Evolutionary conservation across 1,284 basidiomycete species (phyloP).

Genomic region (Sporisorium scitamineum): DNA sequence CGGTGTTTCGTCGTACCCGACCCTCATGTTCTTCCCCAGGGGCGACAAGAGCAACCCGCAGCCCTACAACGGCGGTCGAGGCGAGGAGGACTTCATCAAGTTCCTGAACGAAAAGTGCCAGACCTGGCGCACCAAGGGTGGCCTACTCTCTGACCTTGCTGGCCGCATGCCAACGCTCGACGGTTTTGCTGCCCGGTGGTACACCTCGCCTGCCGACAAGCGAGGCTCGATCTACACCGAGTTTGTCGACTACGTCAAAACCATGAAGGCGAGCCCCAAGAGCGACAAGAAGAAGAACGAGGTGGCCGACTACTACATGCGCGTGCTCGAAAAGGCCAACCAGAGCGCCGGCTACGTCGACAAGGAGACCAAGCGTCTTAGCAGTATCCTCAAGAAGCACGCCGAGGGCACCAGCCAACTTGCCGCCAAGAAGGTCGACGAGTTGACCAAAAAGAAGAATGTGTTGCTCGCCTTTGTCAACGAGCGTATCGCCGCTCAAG

Average conservation of each 20-base stretch:
- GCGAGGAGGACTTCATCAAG: constrained; percentile 76
- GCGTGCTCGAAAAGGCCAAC: constrained; percentile 87
- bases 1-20: constrained; percentile 81
- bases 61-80: constrained; percentile 78
- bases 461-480: constrained; percentile 80
- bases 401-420: constrained; percentile 72
- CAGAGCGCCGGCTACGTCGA: constrained; percentile 80
- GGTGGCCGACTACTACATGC: constrained; percentile 82
- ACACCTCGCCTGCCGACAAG: constrained; percentile 74
- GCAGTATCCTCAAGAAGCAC: constrained; percentile 78
- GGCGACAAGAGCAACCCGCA: constrained; percentile 74
- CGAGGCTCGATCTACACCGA: constrained; percentile 76
- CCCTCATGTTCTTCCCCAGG: constrained; percentile 88
- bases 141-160: constrained; percentile 82
- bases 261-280: constrained; percentile 45
- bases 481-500: constrained; percentile 51
- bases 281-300: constrained; percentile 67
- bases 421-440: constrained; percentile 84
- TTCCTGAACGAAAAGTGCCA: constrained; percentile 86
- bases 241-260: constrained; percentile 70
- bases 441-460: constrained; percentile 92
- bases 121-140: constrained; percentile 83
- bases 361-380: constrained; percentile 83
- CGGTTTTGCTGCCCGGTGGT: constrained; percentile 81
- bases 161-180: constrained; percentile 85